Evolutionary conservation across 345 rosid genomes (phyloP), one percentile per base, ranked within the genome.

Genomic region (Populus pruinosa): DNA sequence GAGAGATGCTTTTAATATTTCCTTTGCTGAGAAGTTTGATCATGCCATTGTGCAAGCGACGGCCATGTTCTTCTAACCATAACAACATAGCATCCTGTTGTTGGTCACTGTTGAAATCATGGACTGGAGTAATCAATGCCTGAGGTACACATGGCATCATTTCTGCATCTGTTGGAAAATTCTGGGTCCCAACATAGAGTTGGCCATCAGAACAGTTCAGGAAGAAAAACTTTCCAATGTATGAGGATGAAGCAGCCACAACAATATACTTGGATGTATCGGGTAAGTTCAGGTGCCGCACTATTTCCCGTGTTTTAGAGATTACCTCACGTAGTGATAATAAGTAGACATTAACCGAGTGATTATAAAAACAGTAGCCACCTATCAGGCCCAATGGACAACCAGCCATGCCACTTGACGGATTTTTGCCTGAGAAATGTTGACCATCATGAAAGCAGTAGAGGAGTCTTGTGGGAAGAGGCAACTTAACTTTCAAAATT

Each of bases 1-100:
- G 90, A 86, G 82, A 85, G 70, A 94, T 88, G 77, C 87, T 79
- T 78, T 80, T 90, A 43, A 79, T 2, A 69, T 69, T 77, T 7
- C 69, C 86, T 70, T 84, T 82, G 67, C 76, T 80, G 62, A 82
- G 84, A 73, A 90, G 27, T 80, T 88, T 89, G 61, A 92, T 88
- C 59, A 71, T 81, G 27, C 97, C 97, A 71, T 70, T 76, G 78
- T 88, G 87, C 83, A 94, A 84, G 53, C 95, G 86, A 25, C 83
- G 82, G 3, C 70, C 88, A 69, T 96, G 99, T 79, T 96, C 97
- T 87, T 96, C 98, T 80, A 94, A 80, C 99, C 99, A 96, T 36
- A 94, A 89, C 76, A 96, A 70, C 92, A 92, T 82, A 6, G 85
- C 99, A 73, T 96, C 99, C 78, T 90, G 97, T 72, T 86, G 88